phyloP scores from a whole-genome alignment of 805 yeast genomes.

The Yueomyces sinensis region DNA sequence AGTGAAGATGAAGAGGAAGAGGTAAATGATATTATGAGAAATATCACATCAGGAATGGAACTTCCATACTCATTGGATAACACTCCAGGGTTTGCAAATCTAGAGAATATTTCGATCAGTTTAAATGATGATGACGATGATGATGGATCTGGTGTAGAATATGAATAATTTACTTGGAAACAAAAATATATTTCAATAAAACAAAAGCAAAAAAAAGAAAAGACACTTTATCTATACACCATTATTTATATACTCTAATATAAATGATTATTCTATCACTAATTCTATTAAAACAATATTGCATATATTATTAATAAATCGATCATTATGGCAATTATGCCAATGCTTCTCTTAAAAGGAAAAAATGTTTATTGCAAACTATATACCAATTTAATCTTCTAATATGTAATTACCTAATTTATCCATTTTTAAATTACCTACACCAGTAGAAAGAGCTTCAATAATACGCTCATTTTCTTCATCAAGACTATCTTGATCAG shows the following conservation, averaged over 20 bases:
- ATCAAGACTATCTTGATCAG: conserved; percentile 23
- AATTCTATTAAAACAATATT: too few relatives aligned
- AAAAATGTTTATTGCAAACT: too few relatives aligned
- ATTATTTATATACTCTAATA: too few relatives aligned
- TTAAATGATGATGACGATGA: conserved; percentile 22
- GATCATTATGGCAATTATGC: too few relatives aligned
- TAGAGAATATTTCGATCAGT: conserved; percentile 2
- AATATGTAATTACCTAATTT: conserved; percentile 70
- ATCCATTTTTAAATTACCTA: conserved; percentile 60
- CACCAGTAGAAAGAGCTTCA: conserved; percentile 54
- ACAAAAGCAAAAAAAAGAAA: too few relatives aligned
- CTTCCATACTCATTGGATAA: too few relatives aligned
- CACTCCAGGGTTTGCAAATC: conserved; percentile 4
- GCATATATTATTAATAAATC: too few relatives aligned
- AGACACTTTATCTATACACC: too few relatives aligned
- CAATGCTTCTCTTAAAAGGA: too few relatives aligned
- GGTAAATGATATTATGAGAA: conserved; percentile 2
- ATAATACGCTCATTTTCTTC: conserved; percentile 50
- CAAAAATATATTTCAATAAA: too few relatives aligned
- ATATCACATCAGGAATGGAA: neutral
- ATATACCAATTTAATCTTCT: conserved; percentile 25
- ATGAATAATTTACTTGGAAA: conserved; percentile 18
- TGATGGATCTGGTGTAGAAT: conserved; percentile 26
- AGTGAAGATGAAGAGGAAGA: conserved; percentile 10
- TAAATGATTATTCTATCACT: too few relatives aligned